Evolutionary conservation across 2,329 filamentous ascomycete species (phyloP).

Genomic region (Hypoxylon rubiginosum): DNA sequence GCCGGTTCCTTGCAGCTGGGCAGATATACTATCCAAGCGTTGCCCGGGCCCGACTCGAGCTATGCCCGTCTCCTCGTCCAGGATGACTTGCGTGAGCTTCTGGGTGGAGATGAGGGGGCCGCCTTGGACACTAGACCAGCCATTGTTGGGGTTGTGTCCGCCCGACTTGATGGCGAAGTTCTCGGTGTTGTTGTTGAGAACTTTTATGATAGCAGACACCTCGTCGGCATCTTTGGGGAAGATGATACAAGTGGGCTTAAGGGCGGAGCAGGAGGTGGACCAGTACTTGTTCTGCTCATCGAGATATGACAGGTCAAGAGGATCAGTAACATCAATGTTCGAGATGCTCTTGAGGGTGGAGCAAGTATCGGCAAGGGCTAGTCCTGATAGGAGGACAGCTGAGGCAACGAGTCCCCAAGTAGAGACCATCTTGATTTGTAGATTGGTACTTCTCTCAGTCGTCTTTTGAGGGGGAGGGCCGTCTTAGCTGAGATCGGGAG

Average conservation of each 20-base stretch:
- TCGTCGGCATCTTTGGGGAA: constrained; percentile 64
- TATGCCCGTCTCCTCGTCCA: constrained; percentile 55
- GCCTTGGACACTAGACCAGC: constrained; percentile 63
- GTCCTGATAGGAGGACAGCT: constrained; percentile 35
- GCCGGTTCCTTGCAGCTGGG: constrained; percentile 57
- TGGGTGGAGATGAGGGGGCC: constrained; percentile 65
- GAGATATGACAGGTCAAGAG: constrained; percentile 53
- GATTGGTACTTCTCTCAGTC: constrained; percentile 4
- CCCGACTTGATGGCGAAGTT: constrained; percentile 70
- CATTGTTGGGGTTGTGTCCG: constrained; percentile 68
- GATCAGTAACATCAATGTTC: constrained; percentile 54
- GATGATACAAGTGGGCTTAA: constrained; percentile 61
- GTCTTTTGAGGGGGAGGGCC: not conserved
- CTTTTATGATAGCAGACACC: constrained; percentile 64
- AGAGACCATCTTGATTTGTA: constrained; percentile 36
- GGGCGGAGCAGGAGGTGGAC: constrained; percentile 59
- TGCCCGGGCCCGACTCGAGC: constrained; percentile 62
- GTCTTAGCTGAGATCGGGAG: constrained; percentile 5
- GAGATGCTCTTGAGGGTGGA: constrained; percentile 52
- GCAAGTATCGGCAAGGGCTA: constrained; percentile 54
- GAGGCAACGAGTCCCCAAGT: constrained; percentile 34
- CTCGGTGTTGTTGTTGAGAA: constrained; percentile 61
- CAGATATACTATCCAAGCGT: constrained; percentile 58
- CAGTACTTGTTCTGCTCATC: constrained; percentile 60
- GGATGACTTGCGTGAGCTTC: constrained; percentile 57